Conservation (phyloP, 495 filamentous ascomycete species). For the Neurospora sp. region DNA sequence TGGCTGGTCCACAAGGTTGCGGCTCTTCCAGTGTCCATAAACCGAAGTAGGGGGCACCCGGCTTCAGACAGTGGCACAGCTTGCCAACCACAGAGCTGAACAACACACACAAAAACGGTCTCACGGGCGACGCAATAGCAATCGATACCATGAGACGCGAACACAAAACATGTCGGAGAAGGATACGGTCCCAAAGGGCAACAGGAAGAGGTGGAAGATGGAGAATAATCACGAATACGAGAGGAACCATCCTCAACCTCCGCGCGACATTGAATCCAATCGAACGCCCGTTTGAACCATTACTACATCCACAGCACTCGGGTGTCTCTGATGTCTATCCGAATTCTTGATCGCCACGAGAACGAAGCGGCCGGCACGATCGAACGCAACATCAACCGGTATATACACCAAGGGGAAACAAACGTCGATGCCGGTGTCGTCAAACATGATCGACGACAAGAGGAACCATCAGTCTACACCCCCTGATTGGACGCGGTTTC, state of each 20-base stretch:
- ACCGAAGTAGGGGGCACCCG: background rate
- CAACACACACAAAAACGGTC: background rate
- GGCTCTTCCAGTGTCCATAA: background rate
- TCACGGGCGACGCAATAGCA: background rate
- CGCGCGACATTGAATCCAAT: background rate
- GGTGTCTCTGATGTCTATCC: background rate
- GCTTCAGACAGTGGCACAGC: background rate
- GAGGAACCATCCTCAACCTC: background rate
- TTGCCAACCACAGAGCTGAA: background rate
- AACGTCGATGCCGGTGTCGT: background rate
- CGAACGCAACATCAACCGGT: background rate
- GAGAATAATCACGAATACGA: background rate
- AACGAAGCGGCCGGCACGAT: background rate
- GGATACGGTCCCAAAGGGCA: background rate
- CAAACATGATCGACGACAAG: background rate
- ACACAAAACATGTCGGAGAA: background rate
- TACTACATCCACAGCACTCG: background rate
- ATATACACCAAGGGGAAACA: background rate
- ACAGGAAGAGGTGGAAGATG: background rate
- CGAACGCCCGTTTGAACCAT: background rate
- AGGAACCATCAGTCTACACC: background rate
- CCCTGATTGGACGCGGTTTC: background rate
- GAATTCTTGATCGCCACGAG: background rate
- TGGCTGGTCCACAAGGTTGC: background rate
- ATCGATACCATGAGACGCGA: background rate